Percentiles rank a stretch among this genome's conserved stretches.
phyloP scores from a whole-genome alignment of 192 early-diverging fungal species.

The Backusella sp. region DNA sequence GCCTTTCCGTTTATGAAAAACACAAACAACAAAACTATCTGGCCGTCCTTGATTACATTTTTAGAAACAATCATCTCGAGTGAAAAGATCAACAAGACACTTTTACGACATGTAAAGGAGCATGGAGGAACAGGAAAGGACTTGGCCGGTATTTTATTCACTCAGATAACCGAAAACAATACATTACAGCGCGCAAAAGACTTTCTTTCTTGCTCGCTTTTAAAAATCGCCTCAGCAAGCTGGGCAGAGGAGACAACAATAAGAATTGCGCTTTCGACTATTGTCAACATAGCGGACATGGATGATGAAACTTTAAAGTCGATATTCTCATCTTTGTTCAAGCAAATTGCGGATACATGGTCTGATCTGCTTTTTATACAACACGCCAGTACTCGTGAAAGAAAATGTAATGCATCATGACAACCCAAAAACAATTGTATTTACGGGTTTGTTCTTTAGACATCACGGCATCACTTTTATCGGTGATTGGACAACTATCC shows the following conservation, averaged over 20 bases:
- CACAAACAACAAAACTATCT: neutral
- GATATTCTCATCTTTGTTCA: neutral
- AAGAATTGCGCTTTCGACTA: neutral
- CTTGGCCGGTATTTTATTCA: neutral
- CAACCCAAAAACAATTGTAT: no score
- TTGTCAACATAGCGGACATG: neutral
- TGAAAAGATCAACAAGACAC: neutral
- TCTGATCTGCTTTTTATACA: slow-evolving; percentile 10
- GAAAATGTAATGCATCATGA: neutral
- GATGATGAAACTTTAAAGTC: neutral
- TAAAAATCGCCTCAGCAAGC: neutral
- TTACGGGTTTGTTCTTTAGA: neutral
- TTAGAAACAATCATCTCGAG: neutral
- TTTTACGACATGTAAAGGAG: neutral
- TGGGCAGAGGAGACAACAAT: neutral
- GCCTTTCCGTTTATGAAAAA: neutral
- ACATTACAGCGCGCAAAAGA: neutral
- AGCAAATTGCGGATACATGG: neutral
- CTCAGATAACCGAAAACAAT: neutral
- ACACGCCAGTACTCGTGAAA: slow-evolving; percentile 11
- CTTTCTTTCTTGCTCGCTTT: neutral
- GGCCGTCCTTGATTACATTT: neutral
- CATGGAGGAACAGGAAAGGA: neutral
- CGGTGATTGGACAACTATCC: neutral
- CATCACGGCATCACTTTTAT: slow-evolving; percentile 5